phyloP scores from a whole-genome alignment of 1,139 yeast genomes.

The Yamadazyma diddensiae region DNA sequence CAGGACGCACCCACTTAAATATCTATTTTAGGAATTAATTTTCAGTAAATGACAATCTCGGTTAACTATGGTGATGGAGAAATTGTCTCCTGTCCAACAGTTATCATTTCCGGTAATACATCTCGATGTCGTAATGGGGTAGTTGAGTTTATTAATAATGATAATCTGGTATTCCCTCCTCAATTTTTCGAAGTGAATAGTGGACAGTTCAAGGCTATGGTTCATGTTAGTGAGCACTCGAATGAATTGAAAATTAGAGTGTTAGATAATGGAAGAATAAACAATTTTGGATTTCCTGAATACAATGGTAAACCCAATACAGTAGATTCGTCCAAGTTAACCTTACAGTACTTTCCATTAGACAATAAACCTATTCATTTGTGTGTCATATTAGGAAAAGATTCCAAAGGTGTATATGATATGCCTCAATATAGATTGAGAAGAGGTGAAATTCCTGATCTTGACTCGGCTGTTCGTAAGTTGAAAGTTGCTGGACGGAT shows the following conservation, averaged over 20 bases:
- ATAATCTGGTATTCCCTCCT: conserved; percentile 59
- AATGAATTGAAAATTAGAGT: conserved; percentile 41
- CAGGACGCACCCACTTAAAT: neutral
- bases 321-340: conserved; percentile 25
- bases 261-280: conserved; percentile 23
- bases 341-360: conserved; percentile 56
- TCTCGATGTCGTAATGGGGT: conserved; percentile 21
- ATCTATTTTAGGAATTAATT: too few species aligned
- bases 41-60: conserved; percentile 15
- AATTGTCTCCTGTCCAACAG: conserved; percentile 42
- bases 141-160: conserved; percentile 36
- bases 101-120: conserved; percentile 34
- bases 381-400: conserved; percentile 73
- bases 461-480: conserved; percentile 73
- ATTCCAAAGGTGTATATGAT: conserved; percentile 72
- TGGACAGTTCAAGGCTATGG: conserved; percentile 70
- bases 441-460: conserved; percentile 62
- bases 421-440: conserved; percentile 56
- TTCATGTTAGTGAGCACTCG: conserved; percentile 67
- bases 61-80: conserved; percentile 37
- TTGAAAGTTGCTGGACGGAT: conserved; percentile 81
- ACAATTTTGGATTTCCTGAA: conserved; percentile 28
- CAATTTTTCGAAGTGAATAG: conserved; percentile 67
- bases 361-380: conserved; percentile 80
- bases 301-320: conserved; percentile 19